Evolutionary conservation across 2,329 filamentous ascomycete genomes (phyloP), one percentile per base, ranked within the genome.

Genomic region (Leptographium wingfieldii): DNA sequence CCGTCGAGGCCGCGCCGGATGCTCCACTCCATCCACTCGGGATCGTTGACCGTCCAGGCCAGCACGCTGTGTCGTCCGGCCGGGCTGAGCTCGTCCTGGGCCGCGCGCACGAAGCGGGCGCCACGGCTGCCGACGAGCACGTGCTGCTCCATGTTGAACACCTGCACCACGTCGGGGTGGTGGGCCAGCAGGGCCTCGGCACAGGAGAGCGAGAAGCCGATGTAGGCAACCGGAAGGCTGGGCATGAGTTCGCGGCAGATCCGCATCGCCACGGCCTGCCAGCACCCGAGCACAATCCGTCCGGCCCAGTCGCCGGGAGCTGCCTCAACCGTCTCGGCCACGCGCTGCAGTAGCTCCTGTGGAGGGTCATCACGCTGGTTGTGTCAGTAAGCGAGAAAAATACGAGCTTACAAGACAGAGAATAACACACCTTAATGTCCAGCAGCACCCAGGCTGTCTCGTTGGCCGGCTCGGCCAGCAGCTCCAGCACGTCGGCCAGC

Each of bases 1-100:
- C 89, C 92, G 66, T 95, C 88, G 1, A 95, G 74, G 31, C 66
- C 66, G 51, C 80, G 73, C 33, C 77, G 72, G 40, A 95, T 82
- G 64, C 83, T 80, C 90, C 90, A 96, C 66, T 84, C 80, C 92
- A 97, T 96, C 72, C 84, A 81, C 56, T 78, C 76, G 63, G 82
- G 80, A 16, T 87, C 80, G 69, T 97, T 96, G 57, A 96, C 88
- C 0, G 92, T 96, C 92, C 92, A 97, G 0, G 84, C 80, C 66
- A 87, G 85, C 5, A 96, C 75, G 4, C 80, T 79, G 27, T 87
- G 79, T 19, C 77, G 73, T 1, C 76, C 74, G 55, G 73, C 69
- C 14, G 49, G 12, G 27, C n/a, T 14, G 62, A 79, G 38, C 43
- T 16, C 43, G 43, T 46, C 43, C 62, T 79, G 78, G 31, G 83